Base-by-base conservation (phyloP, 257 asterid species). In the Nicotiana benthamiana region DNA sequence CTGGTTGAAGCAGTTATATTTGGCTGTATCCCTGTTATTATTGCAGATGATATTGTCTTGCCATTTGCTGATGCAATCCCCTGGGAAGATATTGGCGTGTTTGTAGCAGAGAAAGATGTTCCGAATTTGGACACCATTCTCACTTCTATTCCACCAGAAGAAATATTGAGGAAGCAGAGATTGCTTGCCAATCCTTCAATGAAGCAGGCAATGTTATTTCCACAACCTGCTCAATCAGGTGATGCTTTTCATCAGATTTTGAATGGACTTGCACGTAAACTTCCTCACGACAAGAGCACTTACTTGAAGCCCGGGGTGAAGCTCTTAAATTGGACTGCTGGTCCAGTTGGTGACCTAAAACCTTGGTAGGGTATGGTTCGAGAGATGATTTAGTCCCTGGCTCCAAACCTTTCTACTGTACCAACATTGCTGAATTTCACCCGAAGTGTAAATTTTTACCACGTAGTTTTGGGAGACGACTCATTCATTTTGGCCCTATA, bases 21-120 rank as follows among this genome's bases (percentile, higher is more conserved):
- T 61, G 98, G 98, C 1, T 94, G 98, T 67, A 92, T 94, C 68
- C 98, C 97, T 4, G 98, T 94, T 12, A 94, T 94, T 64, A 93
- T 94, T 75, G 97, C 97, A 16, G 98, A 94, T 66, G 98, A 93
- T 79, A 94, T 94, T 4, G 95, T 93, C 43, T 83, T 94, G 12
- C 97, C 98, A 36, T 94, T 94, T 80, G 97, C 97, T n/a, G 97
- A 93, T 22, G 98, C 97, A 12, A 93, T 94, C 57, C 98, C 97
- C 27, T 93, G 98, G 98, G 98, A 94, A 86, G 97, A 94, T 3
- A 94, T 94, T 0, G 97, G 97, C 1, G 97, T 93, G 15, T 93
- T 90, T 27, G 93, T 94, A 9, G 95, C 91, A 2, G 97, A 94
- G 74, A 86, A 94, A 59, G 98, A 94, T 75, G 97, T 94, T 9